Conservation (phyloP, 2,329 filamentous ascomycete species). For the Acarospora socialis region DNA sequence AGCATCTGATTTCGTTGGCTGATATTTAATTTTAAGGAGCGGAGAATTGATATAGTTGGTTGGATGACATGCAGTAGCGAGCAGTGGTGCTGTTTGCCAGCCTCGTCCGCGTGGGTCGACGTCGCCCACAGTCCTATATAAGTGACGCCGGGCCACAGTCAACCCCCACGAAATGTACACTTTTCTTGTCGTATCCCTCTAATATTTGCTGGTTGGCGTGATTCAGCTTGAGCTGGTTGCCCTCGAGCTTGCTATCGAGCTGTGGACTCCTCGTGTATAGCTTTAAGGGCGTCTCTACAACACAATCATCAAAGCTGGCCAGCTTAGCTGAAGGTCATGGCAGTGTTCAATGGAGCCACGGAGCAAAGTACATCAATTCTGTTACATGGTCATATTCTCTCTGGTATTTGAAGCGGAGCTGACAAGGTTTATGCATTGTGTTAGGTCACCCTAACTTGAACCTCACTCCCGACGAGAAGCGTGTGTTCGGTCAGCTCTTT, state of each 20-base stretch:
- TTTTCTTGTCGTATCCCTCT: too few relatives aligned
- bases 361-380: background rate
- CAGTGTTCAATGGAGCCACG: background rate
- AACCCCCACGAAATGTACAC: too few relatives aligned
- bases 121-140: background rate
- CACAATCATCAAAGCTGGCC: background rate
- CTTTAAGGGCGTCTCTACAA: background rate
- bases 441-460: constrained; percentile 54
- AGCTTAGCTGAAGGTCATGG: background rate
- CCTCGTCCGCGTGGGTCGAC: too few relatives aligned
- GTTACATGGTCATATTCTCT: background rate
- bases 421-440: constrained; percentile 4
- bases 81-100: too few relatives aligned
- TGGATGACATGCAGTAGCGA: too few relatives aligned
- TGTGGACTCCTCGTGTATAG: background rate
- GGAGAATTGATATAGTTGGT: too few relatives aligned
- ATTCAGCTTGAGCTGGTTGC: too few relatives aligned
- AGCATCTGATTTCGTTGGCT: too few relatives aligned
- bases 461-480: constrained; percentile 81
- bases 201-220: too few relatives aligned
- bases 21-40: too few relatives aligned
- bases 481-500: constrained; percentile 85
- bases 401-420: background rate
- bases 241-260: constrained; percentile 1
- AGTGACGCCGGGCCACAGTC: background rate